Evolutionary conservation across 2,329 filamentous ascomycete species (phyloP), one percentile per base, ranked within the genome.

Genomic region (Penicillium sp.): DNA sequence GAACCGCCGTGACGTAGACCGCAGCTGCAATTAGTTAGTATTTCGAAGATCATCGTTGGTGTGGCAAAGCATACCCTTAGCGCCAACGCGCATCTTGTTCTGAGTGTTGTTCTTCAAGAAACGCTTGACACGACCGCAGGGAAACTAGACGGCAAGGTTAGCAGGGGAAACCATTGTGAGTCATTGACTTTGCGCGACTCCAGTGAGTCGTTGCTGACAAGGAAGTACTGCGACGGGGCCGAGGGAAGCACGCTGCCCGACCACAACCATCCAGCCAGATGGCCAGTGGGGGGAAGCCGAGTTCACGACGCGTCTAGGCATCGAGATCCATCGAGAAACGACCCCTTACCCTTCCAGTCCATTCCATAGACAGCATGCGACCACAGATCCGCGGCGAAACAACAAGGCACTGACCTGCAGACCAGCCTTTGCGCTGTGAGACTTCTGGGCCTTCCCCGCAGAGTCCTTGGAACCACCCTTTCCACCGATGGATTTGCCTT

Each of bases 101-200:
- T 96, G 92, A 33, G 92, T 96, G 73, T 95, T 95, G 69, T 87
- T 88, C 80, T 96, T 95, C 65, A 98, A 77, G 75, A 96, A 96
- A 74, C 92, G 89, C 84, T 98, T 98, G 71, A 98, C 92, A 83
- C 92, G 92, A 72, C 92, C 92, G 67, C 92, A 98, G 46, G 92
- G 92, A 68, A 98, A 98, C 92, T 98, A 64, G 42, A 39, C 33
- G 28, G 39, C 33, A 23, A 37, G 9, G 30, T 22, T 22, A 22
- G 18, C 18, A 9, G 18, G 18, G 18, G 5, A 9, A 22, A n/a
- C n/a, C 18, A 22, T 22, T 5, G 18, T 9, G 18, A 22, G 18
- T 5, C 18, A 22, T 5, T 9, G 18, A 9, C 5, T 5, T 22
- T 9, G 18, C 5, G 35, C 27, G 34, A 35, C 20, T 3, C 11